Percentiles rank a stretch among this genome's conserved stretches.
Conservation (phyloP, 148 eudicot genomes). For the Nyssa sinensis region DNA sequence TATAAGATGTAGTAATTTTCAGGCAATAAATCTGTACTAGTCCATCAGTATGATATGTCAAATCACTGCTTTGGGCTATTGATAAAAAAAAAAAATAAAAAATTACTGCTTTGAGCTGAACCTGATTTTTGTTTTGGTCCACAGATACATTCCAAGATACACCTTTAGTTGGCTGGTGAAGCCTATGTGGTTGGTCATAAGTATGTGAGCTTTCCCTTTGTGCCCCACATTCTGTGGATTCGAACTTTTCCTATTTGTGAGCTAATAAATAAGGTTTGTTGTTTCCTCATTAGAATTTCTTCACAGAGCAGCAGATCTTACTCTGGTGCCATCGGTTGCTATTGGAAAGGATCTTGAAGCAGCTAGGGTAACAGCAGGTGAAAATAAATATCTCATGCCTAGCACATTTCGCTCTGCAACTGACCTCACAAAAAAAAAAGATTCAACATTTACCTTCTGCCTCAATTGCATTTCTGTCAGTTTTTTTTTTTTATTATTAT, state of each 20-base stretch:
- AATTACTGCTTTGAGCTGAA: slow-evolving; percentile 8
- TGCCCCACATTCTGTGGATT: background rate
- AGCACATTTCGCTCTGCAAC: background rate
- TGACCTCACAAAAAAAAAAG: background rate
- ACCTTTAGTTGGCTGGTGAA: slow-evolving; percentile 96
- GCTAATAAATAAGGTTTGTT: background rate
- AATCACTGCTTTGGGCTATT: no score
- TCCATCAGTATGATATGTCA: background rate
- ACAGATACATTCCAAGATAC: slow-evolving; percentile 96
- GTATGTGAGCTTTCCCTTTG: slow-evolving; percentile 41
- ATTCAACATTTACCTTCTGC: background rate
- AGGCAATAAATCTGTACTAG: background rate
- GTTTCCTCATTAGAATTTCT: slow-evolving; percentile 64
- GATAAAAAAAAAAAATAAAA: background rate
- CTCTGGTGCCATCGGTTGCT: slow-evolving; percentile 94
- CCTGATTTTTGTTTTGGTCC: slow-evolving; percentile 18
- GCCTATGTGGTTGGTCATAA: slow-evolving; percentile 97
- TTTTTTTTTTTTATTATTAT: background rate
- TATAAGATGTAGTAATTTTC: background rate
- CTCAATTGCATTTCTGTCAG: slow-evolving; percentile 2
- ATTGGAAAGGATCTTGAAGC: slow-evolving; percentile 87
- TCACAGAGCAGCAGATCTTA: slow-evolving; percentile 91
- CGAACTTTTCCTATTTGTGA: slow-evolving; percentile 6
- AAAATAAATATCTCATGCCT: background rate
- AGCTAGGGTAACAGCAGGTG: slow-evolving; percentile 87